These are phyloP conservation scores for Gnaphalium uliginosum DNA, from an alignment of 129 eudicot species.

Conservation along the genomic window DNA sequence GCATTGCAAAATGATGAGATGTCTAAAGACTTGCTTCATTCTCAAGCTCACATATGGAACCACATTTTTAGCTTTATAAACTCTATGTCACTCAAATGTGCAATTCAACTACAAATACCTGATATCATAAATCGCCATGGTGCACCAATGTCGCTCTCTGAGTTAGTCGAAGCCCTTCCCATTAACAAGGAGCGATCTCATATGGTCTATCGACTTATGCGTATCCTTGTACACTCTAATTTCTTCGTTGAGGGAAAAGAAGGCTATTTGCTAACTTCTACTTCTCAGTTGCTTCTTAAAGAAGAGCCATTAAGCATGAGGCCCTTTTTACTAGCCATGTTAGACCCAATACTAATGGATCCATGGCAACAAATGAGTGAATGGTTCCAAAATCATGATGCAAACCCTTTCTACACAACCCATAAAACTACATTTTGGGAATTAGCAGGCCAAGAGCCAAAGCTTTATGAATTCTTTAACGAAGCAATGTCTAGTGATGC, in stretches of 20 bases:
- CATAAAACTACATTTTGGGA: constrained; percentile 24
- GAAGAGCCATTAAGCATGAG: constrained; percentile 27
- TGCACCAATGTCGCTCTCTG: constrained; percentile 23
- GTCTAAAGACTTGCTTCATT: constrained; percentile 28
- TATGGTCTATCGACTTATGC: constrained; percentile 26
- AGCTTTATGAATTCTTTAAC: constrained; percentile 29
- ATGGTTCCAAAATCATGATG: constrained; percentile 30
- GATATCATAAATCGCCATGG: constrained; percentile 41
- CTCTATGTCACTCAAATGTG: constrained; percentile 41
- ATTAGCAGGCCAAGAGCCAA: constrained; percentile 1
- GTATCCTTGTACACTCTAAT: constrained; percentile 32
- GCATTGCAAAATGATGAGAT: constrained; percentile 10
- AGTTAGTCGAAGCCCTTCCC: constrained; percentile 15
- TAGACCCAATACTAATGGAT: constrained; percentile 22
- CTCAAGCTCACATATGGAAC: constrained; percentile 41
- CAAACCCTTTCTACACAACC: constrained; percentile 12
- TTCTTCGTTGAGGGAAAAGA: constrained; percentile 29
- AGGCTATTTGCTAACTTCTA: constrained; percentile 30
- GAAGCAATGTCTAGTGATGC: constrained; percentile 42
- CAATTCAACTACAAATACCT: constrained; percentile 46
- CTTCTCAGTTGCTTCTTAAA: constrained; percentile 36
- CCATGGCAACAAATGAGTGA: constrained; percentile 30
- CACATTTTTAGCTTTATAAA: constrained; percentile 34
- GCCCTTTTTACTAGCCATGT: constrained; percentile 24
- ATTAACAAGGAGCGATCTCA: constrained; percentile 23